Percentiles rank a stretch among this genome's conserved stretches.
These are phyloP conservation scores for Herpotrichia juniperi DNA, from an alignment of 2,329 filamentous ascomycete species.

Conservation along the genomic window DNA sequence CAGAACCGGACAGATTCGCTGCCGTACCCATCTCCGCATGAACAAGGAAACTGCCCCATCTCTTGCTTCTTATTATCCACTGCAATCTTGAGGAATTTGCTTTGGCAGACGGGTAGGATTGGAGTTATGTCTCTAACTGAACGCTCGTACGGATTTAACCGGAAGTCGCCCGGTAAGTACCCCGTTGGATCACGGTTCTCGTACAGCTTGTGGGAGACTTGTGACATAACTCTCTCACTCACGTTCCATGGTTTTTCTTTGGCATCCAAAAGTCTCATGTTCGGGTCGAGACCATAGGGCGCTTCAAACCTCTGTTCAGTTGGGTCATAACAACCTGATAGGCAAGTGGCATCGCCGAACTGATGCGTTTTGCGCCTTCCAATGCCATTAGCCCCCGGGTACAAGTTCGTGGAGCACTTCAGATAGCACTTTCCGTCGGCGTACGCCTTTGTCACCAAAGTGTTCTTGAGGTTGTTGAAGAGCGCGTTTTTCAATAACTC, in stretches of 20 bases:
- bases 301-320: background rate
- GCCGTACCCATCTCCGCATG: constrained; percentile 10
- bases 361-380: background rate
- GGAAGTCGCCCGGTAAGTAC: background rate
- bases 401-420: background rate
- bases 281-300: constrained; percentile 4
- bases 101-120: constrained; percentile 7
- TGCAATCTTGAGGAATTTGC: background rate
- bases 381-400: background rate
- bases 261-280: background rate
- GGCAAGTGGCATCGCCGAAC: background rate
- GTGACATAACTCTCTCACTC: background rate
- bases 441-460: constrained; percentile 8
- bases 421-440: constrained; percentile 7
- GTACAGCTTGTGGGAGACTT: background rate
- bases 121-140: constrained; percentile 1
- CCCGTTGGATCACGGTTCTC: background rate
- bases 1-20: background rate
- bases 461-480: constrained; percentile 6
- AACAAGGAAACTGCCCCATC: background rate
- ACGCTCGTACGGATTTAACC: constrained; percentile 2
- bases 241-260: background rate
- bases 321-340: constrained; percentile 5
- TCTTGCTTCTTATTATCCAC: background rate
- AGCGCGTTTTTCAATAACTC: background rate